Evolutionary conservation across 139 green algal species (phyloP).

Genomic region (Chlorella sorokiniana): DNA sequence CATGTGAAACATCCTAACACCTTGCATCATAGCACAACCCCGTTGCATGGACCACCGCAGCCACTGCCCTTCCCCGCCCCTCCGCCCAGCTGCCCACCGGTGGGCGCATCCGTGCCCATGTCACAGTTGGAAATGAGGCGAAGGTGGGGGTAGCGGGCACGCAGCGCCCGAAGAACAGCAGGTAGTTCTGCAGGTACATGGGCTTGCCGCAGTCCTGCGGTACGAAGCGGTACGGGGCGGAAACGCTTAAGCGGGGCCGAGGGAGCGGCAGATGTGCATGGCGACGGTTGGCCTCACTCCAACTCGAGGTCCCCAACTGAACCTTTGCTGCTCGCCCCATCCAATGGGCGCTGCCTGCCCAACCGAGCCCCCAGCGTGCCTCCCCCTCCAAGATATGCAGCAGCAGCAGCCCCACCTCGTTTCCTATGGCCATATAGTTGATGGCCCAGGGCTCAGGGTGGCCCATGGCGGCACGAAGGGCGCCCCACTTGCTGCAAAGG

Average conservation of each 20-base stretch:
- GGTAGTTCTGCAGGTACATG: conserved; percentile 56
- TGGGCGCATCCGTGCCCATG: conserved; percentile 53
- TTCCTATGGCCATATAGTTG: conserved; percentile 70
- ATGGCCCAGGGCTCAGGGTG: conserved; percentile 63
- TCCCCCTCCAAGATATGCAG: not conserved
- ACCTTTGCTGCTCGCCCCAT: not conserved
- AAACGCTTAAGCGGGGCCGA: too few species aligned
- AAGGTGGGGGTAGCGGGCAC: conserved; percentile 52
- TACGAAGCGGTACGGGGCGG: too few species aligned
- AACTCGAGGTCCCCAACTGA: too few species aligned
- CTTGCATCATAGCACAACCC: too few species aligned
- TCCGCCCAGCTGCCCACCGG: conserved; percentile 2
- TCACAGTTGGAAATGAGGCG: conserved; percentile 66
- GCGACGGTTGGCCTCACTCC: too few species aligned
- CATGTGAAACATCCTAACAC: too few species aligned
- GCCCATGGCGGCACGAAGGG: conserved; percentile 64
- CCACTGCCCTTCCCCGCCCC: too few species aligned
- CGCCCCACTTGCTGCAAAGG: conserved; percentile 52
- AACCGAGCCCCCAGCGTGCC: not conserved
- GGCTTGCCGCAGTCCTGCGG: conserved; percentile 56
- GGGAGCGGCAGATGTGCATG: too few species aligned
- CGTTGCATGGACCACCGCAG: too few species aligned
- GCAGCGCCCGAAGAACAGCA: conserved; percentile 55
- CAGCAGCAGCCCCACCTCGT: conserved; percentile 51
- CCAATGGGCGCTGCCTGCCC: not conserved